Evolutionary conservation across 371 early-diverging fungal genomes (phyloP).

Genomic region (Batrachochytrium dendrobatidis): DNA sequence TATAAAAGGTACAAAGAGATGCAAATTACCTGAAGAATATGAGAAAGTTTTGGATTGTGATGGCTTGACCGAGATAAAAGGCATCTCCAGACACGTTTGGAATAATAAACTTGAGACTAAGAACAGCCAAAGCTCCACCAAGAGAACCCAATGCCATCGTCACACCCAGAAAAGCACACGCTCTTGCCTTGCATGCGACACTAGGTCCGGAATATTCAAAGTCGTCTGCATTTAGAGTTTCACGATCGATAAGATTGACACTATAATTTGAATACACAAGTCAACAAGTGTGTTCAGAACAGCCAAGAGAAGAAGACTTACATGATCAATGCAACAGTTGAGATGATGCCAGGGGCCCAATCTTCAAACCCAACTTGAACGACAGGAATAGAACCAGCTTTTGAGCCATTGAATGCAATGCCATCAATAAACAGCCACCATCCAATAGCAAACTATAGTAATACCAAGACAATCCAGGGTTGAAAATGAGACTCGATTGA

Average conservation of each 20-base stretch:
- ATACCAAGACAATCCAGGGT: not conserved
- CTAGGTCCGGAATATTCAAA: constrained; percentile 31
- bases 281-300: not conserved
- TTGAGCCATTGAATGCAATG: constrained; percentile 36
- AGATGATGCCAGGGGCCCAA: constrained; percentile 67
- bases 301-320: constrained; percentile 20
- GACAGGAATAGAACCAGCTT: constrained; percentile 26
- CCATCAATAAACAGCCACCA: constrained; percentile 81
- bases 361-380: constrained; percentile 61
- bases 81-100: constrained; percentile 45
- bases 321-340: constrained; percentile 67
- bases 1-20: not conserved
- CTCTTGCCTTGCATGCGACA: constrained; percentile 53
- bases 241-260: constrained; percentile 41
- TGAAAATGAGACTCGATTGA: not conserved
- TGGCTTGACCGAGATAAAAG: constrained; percentile 54
- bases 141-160: constrained; percentile 65
- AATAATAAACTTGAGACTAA: constrained; percentile 56
- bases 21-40: constrained; percentile 57
- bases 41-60: constrained; percentile 53
- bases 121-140: constrained; percentile 61
- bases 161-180: constrained; percentile 64
- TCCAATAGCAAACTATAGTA: constrained; percentile 64
- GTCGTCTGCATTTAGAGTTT: constrained; percentile 47
- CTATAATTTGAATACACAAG: no score